Conservation (phyloP, 2,329 filamentous ascomycete genomes). For the Penicillium sp. region DNA sequence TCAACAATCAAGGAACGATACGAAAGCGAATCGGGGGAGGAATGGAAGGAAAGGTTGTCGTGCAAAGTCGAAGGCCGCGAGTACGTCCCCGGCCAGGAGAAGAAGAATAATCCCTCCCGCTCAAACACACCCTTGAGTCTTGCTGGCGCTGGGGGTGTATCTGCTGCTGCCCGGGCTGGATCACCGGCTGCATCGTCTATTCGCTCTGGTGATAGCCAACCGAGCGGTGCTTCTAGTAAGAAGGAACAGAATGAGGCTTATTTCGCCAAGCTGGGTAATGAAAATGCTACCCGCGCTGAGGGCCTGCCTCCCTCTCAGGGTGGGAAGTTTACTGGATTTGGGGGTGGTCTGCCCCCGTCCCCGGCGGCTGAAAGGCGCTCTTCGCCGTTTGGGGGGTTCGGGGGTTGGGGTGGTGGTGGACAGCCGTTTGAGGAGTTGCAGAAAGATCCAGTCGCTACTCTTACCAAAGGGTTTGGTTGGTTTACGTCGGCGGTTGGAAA, state of each 20-base stretch:
- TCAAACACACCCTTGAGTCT: conserved; percentile 29
- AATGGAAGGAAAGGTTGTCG: conserved; percentile 86
- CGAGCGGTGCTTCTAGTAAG: conserved; percentile 45
- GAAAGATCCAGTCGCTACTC: conserved; percentile 79
- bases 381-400: conserved; percentile 24
- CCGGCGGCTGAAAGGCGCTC: conserved; percentile 32
- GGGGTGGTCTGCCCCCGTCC: conserved; percentile 63
- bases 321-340: conserved; percentile 89
- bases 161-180: conserved; percentile 13
- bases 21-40: conserved; percentile 82
- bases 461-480: conserved; percentile 94
- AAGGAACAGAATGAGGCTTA: conserved; percentile 77
- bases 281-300: conserved; percentile 73
- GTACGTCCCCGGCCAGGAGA: conserved; percentile 71
- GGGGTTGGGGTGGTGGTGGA: conserved; percentile 31
- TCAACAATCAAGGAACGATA: conserved; percentile 89
- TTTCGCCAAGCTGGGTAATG: conserved; percentile 77
- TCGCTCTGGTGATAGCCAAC: conserved; percentile 21
- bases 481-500: conserved; percentile 83
- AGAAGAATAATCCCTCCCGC: conserved; percentile 39
- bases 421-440: conserved; percentile 84
- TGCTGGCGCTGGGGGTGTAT: conserved; percentile 1
- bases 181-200: conserved; percentile 26
- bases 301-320: conserved; percentile 80
- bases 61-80: conserved; percentile 85